Base-by-base conservation (phyloP, 441 rosid genomes). In the Brassica hybrid region DNA sequence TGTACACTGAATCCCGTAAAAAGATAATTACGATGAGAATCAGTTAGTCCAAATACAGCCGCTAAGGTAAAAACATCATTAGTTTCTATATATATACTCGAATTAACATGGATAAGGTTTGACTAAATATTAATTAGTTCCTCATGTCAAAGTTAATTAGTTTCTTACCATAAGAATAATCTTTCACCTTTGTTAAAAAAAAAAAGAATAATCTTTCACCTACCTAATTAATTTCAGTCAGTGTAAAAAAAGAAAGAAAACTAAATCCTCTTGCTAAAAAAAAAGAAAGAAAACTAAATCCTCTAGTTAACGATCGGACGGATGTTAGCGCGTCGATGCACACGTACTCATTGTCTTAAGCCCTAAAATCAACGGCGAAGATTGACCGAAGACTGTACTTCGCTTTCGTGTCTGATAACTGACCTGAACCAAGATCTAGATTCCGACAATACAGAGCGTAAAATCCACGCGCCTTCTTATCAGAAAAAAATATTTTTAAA, bases 401-500 rank as follows among this genome's bases (percentile, higher is more conserved):
- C 0, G 11, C 34, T 9, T 36, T 6, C 72, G 72, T 71, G 80
- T 77, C 76, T 0, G 80, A 71, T 59, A 71, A 65, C 6, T 1
- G 62, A 48, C 56, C 5, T 23, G 45, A 13, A 17, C 41, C 3
- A 8, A 67, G 73, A 67, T 67, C 16, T 50, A 41, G 0, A 27
- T 76, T 27, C 61, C 65, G 80, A 64, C 80, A 71, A 13, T 25
- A 11, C 0, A 0, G 66, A 66, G 76, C 43, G 80, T 77, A 1
- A 12, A 13, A 7, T 7, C 1, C 73, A 78, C 81, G 81, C 81
- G 78, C 56, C 17, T 48, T 21, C 74, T 23, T 9, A 36, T 58
- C 2, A 48, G 7, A 48, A 48, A 10, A 7, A 62, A 71, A 43
- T 41, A 10, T 3, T 43, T 0, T n/a, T n/a, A n/a, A 38, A 23